Conservation (phyloP, 2,329 filamentous ascomycete species). For the Verticillium albo-atrum region DNA sequence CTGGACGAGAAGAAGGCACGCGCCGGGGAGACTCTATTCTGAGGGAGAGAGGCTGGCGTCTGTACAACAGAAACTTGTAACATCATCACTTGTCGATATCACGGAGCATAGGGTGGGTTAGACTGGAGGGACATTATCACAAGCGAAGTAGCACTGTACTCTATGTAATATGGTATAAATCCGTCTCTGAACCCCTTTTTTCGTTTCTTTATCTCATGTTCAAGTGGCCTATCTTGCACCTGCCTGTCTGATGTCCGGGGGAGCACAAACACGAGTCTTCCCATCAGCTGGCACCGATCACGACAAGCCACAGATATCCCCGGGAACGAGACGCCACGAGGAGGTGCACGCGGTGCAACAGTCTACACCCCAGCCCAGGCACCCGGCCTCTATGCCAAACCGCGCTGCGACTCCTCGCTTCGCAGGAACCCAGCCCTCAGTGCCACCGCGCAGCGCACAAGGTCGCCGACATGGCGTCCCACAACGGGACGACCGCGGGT, state of each 20-base stretch:
- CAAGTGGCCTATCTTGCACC: no score
- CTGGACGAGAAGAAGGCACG: slow-evolving; percentile 25
- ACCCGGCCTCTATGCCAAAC: neutral
- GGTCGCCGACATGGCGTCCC: no score
- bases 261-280: no score
- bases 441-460: no score
- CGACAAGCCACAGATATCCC: neutral
- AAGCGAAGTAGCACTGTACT: neutral
- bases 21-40: slow-evolving; percentile 9
- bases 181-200: neutral
- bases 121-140: neutral
- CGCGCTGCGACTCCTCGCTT: neutral
- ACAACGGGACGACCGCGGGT: no score
- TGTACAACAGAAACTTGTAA: neutral
- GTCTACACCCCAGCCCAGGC: neutral
- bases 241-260: neutral
- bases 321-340: neutral
- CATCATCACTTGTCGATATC: neutral
- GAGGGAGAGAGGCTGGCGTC: neutral
- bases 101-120: neutral
- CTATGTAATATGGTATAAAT: neutral
- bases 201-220: neutral
- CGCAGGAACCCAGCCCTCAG: neutral
- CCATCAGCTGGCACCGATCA: no score
- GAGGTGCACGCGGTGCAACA: neutral